Conservation (phyloP, 225 moss, liverwort and hornwort genomes). For the Marchantia paleacea region DNA sequence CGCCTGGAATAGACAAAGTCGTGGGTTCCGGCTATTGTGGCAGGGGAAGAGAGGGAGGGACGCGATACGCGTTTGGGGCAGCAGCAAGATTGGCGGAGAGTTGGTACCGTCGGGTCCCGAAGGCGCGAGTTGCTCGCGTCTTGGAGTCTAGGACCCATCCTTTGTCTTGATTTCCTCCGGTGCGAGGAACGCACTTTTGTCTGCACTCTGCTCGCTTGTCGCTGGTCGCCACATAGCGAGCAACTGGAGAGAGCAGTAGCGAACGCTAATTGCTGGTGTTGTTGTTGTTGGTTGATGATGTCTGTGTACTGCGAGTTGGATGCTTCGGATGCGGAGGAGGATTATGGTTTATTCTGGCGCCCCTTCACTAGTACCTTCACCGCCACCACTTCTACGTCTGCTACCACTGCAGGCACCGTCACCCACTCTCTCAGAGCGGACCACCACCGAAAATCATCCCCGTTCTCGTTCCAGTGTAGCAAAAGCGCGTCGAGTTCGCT, state of each 20-base stretch:
- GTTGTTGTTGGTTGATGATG: neutral
- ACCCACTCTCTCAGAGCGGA: neutral
- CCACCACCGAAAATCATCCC: neutral
- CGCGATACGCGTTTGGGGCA: neutral
- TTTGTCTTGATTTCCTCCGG: neutral
- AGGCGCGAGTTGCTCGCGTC: neutral
- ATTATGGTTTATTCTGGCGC: neutral
- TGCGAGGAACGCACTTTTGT: neutral
- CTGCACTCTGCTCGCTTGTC: neutral
- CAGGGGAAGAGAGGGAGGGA: too few relatives aligned
- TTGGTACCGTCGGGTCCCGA: too few relatives aligned
- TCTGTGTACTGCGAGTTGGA: neutral
- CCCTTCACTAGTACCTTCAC: neutral
- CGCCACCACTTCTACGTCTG: too few relatives aligned
- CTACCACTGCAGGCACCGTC: neutral
- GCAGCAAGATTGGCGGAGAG: neutral
- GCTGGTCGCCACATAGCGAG: neutral
- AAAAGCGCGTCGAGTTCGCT: neutral
- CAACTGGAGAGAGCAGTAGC: neutral
- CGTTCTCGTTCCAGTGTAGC: neutral
- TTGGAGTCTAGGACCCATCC: neutral
- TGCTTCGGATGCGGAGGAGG: neutral
- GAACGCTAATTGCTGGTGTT: neutral
- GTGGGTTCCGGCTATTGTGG: too few relatives aligned
- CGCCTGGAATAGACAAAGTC: neutral